A percentile compares a stretch with the other conserved stretches of the same genome.
phyloP scores from a whole-genome alignment of 441 rosid species.

The Populus tomentosa region DNA sequence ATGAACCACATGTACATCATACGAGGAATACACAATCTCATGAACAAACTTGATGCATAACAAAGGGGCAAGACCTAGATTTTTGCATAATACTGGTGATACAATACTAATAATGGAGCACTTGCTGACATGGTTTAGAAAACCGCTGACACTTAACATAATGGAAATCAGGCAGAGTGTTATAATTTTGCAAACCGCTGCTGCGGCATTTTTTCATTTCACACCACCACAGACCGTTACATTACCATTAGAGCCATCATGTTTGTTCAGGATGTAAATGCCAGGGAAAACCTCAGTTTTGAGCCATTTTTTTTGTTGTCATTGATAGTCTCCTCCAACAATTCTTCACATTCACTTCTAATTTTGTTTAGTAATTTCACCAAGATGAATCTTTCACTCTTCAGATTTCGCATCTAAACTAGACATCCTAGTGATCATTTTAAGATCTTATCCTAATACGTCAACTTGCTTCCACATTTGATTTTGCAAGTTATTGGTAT shows the following conservation, averaged over 20 bases:
- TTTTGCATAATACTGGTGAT: neutral
- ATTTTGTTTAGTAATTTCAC: neutral
- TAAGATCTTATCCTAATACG: neutral
- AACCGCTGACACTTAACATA: neutral
- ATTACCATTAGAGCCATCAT: neutral
- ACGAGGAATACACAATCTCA: neutral
- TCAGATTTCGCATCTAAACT: neutral
- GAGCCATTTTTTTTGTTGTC: neutral
- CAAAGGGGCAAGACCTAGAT: neutral
- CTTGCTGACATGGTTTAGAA: neutral
- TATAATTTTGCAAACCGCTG: neutral
- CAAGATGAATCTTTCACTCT: neutral
- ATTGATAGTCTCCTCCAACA: neutral
- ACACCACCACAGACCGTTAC: neutral
- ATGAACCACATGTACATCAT: neutral
- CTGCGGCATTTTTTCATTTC: neutral
- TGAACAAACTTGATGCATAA: neutral
- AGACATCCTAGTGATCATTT: neutral
- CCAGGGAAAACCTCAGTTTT: neutral
- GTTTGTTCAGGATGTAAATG: neutral
- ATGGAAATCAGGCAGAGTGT: neutral
- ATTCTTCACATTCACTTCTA: neutral
- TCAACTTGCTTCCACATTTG: neutral
- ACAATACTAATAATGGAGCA: neutral
- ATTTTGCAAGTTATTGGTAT: neutral